Conservation (phyloP, 2,329 filamentous ascomycete genomes). For the Coniochaeta ligniaria region DNA sequence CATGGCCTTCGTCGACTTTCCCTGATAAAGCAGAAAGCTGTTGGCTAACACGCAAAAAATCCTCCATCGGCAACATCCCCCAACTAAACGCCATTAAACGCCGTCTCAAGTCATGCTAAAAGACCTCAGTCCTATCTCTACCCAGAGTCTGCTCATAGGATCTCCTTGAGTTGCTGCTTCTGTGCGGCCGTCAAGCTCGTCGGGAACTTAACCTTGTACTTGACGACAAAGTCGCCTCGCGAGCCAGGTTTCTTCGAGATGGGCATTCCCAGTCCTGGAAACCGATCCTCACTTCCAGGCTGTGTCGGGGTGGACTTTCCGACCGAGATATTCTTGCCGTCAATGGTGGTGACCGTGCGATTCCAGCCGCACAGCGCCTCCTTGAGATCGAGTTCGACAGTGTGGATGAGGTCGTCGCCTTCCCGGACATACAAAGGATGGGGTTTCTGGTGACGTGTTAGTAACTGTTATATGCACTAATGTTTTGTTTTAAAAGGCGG, state of each 20-base stretch:
- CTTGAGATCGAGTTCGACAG: conserved; percentile 77
- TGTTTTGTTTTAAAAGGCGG: not conserved
- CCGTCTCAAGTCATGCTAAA: not conserved
- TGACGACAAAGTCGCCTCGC: conserved; percentile 81
- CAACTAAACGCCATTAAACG: not conserved
- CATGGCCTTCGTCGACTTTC: not conserved
- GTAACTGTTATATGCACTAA: conserved; percentile 9
- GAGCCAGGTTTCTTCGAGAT: conserved; percentile 81
- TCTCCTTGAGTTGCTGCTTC: conserved; percentile 73
- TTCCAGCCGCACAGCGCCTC: conserved; percentile 94
- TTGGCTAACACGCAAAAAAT: not conserved
- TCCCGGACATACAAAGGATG: conserved; percentile 80
- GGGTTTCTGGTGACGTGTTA: conserved; percentile 61
- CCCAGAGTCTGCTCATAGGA: conserved; percentile 45
- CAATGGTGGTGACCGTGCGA: conserved; percentile 86
- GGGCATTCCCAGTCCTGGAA: conserved; percentile 87
- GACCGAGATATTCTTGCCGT: conserved; percentile 76
- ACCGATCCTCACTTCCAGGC: conserved; percentile 73
- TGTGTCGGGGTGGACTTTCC: conserved; percentile 79
- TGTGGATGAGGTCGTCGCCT: conserved; percentile 77
- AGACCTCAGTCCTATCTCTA: not conserved
- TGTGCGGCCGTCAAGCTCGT: conserved; percentile 67
- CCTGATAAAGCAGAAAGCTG: not conserved
- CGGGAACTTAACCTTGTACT: conserved; percentile 91
- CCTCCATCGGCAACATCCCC: not conserved